phyloP scores from a whole-genome alignment of 2,329 filamentous ascomycete species.

The Akanthomyces uredinophilus region DNA sequence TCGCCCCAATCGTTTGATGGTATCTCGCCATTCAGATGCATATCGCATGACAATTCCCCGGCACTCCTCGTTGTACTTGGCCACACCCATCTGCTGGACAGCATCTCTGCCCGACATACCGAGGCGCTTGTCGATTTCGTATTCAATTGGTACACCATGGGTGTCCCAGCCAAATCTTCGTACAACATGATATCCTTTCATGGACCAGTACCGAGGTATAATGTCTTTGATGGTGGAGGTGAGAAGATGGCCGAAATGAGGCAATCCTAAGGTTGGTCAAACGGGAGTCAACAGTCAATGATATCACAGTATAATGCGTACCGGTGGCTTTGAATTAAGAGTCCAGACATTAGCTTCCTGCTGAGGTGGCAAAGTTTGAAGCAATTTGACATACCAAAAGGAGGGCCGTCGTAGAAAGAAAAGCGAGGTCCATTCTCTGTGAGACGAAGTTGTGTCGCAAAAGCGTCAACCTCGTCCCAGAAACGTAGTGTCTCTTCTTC shows the following conservation, averaged over 20 bases:
- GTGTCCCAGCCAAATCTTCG: conserved; percentile 28
- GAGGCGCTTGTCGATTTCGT: conserved; percentile 88
- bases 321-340: conserved; percentile 14
- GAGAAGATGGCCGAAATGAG: conserved; percentile 68
- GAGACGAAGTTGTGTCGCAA: conserved; percentile 66
- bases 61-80: conserved; percentile 80
- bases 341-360: not conserved
- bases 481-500: conserved; percentile 78
- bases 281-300: no score
- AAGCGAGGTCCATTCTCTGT: conserved; percentile 78
- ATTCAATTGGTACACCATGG: conserved; percentile 81
- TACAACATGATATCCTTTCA: conserved; percentile 94
- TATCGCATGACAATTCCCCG: conserved; percentile 83
- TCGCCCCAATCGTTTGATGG: conserved; percentile 65
- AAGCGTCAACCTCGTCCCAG: conserved; percentile 91
- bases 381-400: conserved; percentile 48
- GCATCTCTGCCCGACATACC: conserved; percentile 76
- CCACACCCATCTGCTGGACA: conserved; percentile 74
- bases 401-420: conserved; percentile 89
- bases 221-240: conserved; percentile 97
- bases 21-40: conserved; percentile 72
- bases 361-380: no score
- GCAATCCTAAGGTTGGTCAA: conserved; percentile 39
- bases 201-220: conserved; percentile 92
- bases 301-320: conserved; percentile 11